Conservation (phyloP, 768 basidiomycete species). For the Chlorophyllum brunneum region DNA sequence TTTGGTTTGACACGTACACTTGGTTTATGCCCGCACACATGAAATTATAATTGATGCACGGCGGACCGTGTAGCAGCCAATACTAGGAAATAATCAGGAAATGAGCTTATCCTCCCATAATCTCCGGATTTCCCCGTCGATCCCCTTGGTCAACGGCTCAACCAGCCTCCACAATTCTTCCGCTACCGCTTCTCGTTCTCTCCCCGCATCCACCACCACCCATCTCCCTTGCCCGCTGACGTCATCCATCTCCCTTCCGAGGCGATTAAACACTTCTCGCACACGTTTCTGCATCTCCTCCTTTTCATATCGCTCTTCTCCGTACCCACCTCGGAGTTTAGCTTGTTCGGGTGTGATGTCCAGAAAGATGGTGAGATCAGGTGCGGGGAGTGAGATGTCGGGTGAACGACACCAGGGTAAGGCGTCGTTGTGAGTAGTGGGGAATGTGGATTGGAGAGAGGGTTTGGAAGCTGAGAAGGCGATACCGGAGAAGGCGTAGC, state of each 20-base stretch:
- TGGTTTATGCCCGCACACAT: background rate
- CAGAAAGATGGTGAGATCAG: constrained; percentile 87
- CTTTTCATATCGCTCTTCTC: constrained; percentile 84
- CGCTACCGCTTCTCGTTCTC: constrained; percentile 43
- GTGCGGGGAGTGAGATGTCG: constrained; percentile 83
- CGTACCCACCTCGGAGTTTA: constrained; percentile 70
- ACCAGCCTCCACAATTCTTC: constrained; percentile 53
- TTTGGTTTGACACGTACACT: background rate
- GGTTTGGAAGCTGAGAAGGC: constrained; percentile 76
- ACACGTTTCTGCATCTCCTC: constrained; percentile 71
- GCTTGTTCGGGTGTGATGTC: constrained; percentile 73
- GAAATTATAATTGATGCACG: constrained; percentile 6
- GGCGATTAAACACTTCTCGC: constrained; percentile 50
- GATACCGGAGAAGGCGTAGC: constrained; percentile 96
- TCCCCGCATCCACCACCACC: constrained; percentile 59
- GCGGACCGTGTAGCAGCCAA: too few species aligned
- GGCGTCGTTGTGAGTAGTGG: constrained; percentile 33
- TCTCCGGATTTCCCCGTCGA: constrained; percentile 38
- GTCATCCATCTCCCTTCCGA: constrained; percentile 47
- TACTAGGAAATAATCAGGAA: too few species aligned
- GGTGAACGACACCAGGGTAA: constrained; percentile 83
- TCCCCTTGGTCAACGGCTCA: constrained; percentile 33
- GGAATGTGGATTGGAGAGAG: background rate
- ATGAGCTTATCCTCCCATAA: constrained; percentile 41
- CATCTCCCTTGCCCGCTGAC: constrained; percentile 30